Evolutionary conservation across 768 basidiomycete species (phyloP), one percentile per base, ranked within the genome.

Genomic region (Clitopilus hobsonii): DNA sequence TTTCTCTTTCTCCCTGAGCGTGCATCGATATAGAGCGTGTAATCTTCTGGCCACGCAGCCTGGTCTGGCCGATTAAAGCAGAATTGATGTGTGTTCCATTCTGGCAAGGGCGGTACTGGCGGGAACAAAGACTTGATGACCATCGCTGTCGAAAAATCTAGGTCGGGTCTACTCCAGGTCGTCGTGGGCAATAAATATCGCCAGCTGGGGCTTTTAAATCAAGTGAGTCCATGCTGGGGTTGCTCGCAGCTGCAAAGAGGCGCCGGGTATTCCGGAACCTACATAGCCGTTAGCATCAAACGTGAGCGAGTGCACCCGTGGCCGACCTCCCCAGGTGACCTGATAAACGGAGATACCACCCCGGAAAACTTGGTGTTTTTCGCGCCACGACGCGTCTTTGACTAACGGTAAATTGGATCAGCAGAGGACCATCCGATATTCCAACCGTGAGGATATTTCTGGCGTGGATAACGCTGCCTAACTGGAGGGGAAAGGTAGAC

Each of bases 41-140:
- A 79, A 54, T 85, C 49, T 23, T 45, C 76, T 5, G 73, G 68
- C 71, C 74, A 75, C 5, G 62, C 53, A 22, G 61, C 62, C 56
- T 76, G 72, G 4, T 71, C 79, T 1, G 72, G 71, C 3, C 74
- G 71, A 20, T 65, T 55, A 61, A 81, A 72, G n/a, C 83, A 49
- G 54, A 77, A 20, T 48, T 79, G 60, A 63, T 80, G 74, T 20
- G 73, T 58, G 61, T 84, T 83, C 11, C 65, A 58, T 5, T 74
- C 71, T 14, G 74, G 72, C 5, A 70, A 30, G 0, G 62, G 53
- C 16, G 79, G 78, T 0, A 76, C 49, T 1, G 72, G 67, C 8
- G 77, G 77, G 54, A 65, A 82, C 50, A 65, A 62, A 10, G 81
- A 82, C 57, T 70, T 71, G 63, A 78, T 57, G 58, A 71, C 60